Percentiles rank a stretch among this genome's conserved stretches.
phyloP scores from a whole-genome alignment of 805 yeast genomes.

The Pichia pseudocactophila region DNA sequence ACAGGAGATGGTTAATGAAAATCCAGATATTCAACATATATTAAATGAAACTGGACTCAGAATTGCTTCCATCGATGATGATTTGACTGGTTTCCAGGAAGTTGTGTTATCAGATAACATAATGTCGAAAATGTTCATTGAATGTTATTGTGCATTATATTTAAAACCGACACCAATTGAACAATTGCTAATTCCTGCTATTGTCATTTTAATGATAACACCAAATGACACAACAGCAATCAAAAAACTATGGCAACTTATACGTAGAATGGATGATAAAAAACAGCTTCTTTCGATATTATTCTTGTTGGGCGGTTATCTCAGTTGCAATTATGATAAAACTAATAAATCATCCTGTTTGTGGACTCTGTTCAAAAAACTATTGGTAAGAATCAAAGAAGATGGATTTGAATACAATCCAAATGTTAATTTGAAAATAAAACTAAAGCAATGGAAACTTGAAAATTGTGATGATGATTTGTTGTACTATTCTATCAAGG shows the following conservation, averaged over 20 bases:
- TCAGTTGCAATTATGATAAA: constrained; percentile 20
- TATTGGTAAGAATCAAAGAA: neutral
- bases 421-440: neutral
- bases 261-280: neutral
- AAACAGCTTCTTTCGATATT: neutral
- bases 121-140: constrained; percentile 14
- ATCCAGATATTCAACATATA: neutral
- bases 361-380: constrained; percentile 24
- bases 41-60: neutral
- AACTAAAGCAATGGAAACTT: neutral
- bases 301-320: constrained; percentile 8
- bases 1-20: constrained; percentile 1
- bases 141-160: constrained; percentile 12
- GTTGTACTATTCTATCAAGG: neutral
- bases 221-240: constrained; percentile 24
- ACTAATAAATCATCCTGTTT: constrained; percentile 29
- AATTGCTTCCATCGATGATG: constrained; percentile 1
- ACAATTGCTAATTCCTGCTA: constrained; percentile 11
- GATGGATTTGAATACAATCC: neutral
- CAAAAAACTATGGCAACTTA: constrained; percentile 4
- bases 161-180: neutral
- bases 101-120: constrained; percentile 12
- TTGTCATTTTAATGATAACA: constrained; percentile 22
- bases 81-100: constrained; percentile 8
- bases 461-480: neutral